phyloP scores from a whole-genome alignment of 163 green algal species.

The Chlamydomonas reinhardtii region DNA sequence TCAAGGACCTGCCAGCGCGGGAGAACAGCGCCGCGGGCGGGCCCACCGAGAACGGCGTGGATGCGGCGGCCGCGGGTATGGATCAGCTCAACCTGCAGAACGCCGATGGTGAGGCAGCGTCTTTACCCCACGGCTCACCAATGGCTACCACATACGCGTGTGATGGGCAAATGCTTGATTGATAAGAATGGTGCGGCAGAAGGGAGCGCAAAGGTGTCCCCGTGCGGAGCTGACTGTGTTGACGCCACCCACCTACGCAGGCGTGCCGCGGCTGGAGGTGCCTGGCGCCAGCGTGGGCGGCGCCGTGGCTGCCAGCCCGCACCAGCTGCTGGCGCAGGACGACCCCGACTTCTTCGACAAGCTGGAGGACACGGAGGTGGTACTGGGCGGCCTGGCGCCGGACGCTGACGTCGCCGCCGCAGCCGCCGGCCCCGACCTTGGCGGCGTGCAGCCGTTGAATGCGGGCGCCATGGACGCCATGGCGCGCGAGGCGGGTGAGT shows the following conservation, averaged over 20 bases:
- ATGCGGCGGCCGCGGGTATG: slow-evolving; percentile 45
- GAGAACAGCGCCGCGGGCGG: not conserved
- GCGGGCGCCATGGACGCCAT: slow-evolving; percentile 27
- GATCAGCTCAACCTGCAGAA: slow-evolving; percentile 49
- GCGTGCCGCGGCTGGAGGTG: slow-evolving; percentile 37
- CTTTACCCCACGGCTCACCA: no score
- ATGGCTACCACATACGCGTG: no score
- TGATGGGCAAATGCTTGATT: no score
- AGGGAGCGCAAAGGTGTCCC: slow-evolving; percentile 11
- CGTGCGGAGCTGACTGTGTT: no score
- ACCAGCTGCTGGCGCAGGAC: slow-evolving; percentile 47
- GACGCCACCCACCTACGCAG: not conserved
- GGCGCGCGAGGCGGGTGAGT: slow-evolving; percentile 22
- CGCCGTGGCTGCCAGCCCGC: not conserved
- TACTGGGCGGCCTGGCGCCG: not conserved
- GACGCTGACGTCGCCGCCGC: not conserved
- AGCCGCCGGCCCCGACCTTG: slow-evolving; percentile 5
- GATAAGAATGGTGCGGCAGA: no score
- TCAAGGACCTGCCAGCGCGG: slow-evolving; percentile 74
- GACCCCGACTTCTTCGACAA: slow-evolving; percentile 81
- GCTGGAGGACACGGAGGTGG: slow-evolving; percentile 52
- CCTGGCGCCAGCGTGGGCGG: not conserved
- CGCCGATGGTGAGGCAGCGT: slow-evolving; percentile 30
- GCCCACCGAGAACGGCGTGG: slow-evolving; percentile 40
- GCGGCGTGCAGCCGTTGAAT: slow-evolving; percentile 28